Conservation (phyloP, 768 basidiomycete genomes). For the Antrodiella citrinella region DNA sequence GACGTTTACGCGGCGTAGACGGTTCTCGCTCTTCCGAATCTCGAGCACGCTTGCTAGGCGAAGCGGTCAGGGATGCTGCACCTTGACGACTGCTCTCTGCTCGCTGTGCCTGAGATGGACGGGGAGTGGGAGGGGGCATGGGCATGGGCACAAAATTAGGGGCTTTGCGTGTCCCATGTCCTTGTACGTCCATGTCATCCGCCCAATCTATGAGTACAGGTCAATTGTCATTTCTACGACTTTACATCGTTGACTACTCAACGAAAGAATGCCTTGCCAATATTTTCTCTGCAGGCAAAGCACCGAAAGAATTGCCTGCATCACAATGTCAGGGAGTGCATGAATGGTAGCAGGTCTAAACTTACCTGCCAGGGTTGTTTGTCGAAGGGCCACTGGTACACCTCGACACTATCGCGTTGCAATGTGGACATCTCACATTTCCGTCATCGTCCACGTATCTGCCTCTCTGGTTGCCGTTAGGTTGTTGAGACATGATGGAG, state of each 20-base stretch:
- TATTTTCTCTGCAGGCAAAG: background rate
- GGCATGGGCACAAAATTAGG: background rate
- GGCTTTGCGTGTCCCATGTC: background rate
- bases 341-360: background rate
- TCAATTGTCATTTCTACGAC: too few species aligned
- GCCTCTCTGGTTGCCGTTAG: too few species aligned
- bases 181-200: background rate
- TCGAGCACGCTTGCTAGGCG: background rate
- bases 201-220: background rate
- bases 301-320: background rate
- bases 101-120: slow-evolving; percentile 2
- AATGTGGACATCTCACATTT: background rate
- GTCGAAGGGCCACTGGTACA: background rate
- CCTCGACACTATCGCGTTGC: background rate
- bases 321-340: background rate
- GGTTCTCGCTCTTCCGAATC: background rate
- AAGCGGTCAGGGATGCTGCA: background rate
- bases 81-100: background rate
- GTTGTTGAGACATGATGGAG: too few species aligned
- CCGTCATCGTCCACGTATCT: background rate
- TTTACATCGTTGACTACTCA: too few species aligned
- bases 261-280: background rate
- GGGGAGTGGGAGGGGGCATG: background rate
- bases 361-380: background rate
- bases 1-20: background rate